Conservation (phyloP, 164 flowering plant species). For the Magnolia kwangsiensis region DNA sequence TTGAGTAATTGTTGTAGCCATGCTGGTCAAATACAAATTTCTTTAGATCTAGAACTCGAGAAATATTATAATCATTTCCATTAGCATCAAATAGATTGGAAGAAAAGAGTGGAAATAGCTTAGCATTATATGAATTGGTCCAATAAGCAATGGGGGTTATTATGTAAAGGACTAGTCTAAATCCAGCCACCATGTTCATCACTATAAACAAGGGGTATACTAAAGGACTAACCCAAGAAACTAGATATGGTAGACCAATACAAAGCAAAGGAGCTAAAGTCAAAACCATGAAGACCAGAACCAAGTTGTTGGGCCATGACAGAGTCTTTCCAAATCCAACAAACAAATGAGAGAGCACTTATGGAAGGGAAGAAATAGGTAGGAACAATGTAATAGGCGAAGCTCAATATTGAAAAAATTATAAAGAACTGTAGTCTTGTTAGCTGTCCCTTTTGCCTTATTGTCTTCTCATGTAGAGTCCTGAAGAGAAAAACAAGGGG, state of each 20-base stretch:
- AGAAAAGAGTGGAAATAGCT: not conserved
- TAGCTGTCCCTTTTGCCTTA: not conserved
- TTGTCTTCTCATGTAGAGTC: not conserved
- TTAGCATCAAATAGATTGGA: not conserved
- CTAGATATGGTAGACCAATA: not conserved
- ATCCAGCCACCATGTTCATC: not conserved
- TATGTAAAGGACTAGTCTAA: not conserved
- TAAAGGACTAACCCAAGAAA: slow-evolving; percentile 1
- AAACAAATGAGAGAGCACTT: not conserved
- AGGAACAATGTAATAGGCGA: slow-evolving; percentile 2
- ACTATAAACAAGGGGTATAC: not conserved
- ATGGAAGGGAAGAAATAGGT: slow-evolving; percentile 8
- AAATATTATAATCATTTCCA: not conserved
- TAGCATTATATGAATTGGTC: not conserved
- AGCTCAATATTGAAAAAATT: not conserved
- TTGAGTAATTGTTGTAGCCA: not conserved
- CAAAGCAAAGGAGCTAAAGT: not conserved
- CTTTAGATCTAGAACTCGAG: not conserved
- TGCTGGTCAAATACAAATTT: not conserved
- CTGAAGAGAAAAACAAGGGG: not conserved
- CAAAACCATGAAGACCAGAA: not conserved
- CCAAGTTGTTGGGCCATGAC: slow-evolving; percentile 5
- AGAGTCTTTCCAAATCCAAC: slow-evolving; percentile 6
- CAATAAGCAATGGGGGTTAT: not conserved
- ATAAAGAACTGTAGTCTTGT: slow-evolving; percentile 5